Conservation (phyloP, 805 yeast species). For the Pichia sporocuriosa region DNA sequence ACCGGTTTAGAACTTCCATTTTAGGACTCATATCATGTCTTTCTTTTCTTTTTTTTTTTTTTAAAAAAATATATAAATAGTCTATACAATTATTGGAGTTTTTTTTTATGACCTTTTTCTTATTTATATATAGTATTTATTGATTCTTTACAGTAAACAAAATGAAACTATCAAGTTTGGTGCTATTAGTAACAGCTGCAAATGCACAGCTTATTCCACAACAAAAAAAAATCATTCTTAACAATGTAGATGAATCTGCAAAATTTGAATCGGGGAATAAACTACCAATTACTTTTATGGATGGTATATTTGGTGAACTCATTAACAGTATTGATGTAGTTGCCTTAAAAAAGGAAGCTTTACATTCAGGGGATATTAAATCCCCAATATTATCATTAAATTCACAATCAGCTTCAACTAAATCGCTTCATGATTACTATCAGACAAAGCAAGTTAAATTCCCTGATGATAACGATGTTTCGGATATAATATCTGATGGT, state of each 20-base stretch:
- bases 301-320: constrained; percentile 21
- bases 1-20: no score
- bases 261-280: no score
- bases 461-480: constrained; percentile 33
- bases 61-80: no score
- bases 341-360: constrained; percentile 3
- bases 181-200: background rate
- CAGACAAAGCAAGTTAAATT: constrained; percentile 21
- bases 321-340: constrained; percentile 13
- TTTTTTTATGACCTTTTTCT: no score
- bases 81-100: no score
- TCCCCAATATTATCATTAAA: background rate
- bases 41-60: no score
- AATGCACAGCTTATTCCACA: constrained; percentile 4
- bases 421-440: constrained; percentile 10
- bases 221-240: no score
- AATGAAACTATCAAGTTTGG: background rate
- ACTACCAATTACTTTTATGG: constrained; percentile 18
- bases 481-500: constrained; percentile 21
- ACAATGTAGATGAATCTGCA: background rate
- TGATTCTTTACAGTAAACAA: background rate
- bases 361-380: constrained; percentile 12
- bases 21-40: no score
- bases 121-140: no score
- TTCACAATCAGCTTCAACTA: background rate